phyloP scores from a whole-genome alignment of 768 basidiomycete genomes.

The Termitomyces eurrhizus region DNA sequence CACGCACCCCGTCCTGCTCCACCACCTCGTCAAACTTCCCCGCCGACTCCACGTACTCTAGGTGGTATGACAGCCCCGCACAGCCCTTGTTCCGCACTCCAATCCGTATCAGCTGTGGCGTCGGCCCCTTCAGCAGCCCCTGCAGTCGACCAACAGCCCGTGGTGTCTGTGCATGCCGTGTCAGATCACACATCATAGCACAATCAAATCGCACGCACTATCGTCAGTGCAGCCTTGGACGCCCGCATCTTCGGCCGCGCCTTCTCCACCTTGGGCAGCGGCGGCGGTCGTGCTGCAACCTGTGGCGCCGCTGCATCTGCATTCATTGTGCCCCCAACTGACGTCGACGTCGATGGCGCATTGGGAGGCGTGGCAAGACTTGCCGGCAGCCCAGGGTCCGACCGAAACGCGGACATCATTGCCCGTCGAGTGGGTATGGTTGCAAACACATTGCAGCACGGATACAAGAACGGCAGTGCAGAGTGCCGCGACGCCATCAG shows the following conservation, averaged over 20 bases:
- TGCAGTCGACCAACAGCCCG: slow-evolving; percentile 69
- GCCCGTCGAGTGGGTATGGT: slow-evolving; percentile 46
- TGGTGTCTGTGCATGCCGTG: slow-evolving; percentile 56
- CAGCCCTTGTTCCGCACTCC: slow-evolving; percentile 98
- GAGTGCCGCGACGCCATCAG: slow-evolving; percentile 28
- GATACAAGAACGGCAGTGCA: slow-evolving; percentile 28
- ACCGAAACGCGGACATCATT: slow-evolving; percentile 64
- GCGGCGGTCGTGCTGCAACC: slow-evolving; percentile 67
- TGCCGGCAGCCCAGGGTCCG: slow-evolving; percentile 14
- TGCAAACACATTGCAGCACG: slow-evolving; percentile 24
- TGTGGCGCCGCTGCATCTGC: slow-evolving; percentile 67
- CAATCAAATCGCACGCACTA: slow-evolving; percentile 44
- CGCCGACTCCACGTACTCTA: slow-evolving; percentile 91
- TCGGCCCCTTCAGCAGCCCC: slow-evolving; percentile 73
- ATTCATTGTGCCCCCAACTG: slow-evolving; percentile 40
- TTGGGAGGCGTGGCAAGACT: not conserved
- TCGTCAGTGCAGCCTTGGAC: slow-evolving; percentile 71
- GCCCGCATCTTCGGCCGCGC: slow-evolving; percentile 63
- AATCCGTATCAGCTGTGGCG: slow-evolving; percentile 89
- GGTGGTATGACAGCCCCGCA: slow-evolving; percentile 81
- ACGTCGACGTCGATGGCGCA: slow-evolving; percentile 1
- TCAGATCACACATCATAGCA: not conserved
- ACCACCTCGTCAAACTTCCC: slow-evolving; percentile 95
- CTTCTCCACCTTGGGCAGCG: slow-evolving; percentile 59
- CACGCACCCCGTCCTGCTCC: slow-evolving; percentile 90